These are phyloP conservation scores for Chlorella vulgaris DNA, from an alignment of 139 green algal species.

Conservation along the genomic window DNA sequence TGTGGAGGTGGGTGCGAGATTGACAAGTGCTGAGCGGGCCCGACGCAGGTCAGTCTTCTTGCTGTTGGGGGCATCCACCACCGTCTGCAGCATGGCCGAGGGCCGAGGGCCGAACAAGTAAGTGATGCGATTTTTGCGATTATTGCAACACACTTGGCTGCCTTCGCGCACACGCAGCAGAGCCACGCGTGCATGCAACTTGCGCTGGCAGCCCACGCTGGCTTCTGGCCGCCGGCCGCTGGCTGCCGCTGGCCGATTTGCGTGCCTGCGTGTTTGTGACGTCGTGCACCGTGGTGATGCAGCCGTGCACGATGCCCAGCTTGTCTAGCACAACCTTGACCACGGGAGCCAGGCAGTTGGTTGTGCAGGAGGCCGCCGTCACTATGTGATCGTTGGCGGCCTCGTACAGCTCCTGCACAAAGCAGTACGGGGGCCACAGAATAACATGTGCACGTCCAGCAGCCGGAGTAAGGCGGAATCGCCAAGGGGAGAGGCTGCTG, in stretches of 20 bases:
- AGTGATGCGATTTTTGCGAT: neutral
- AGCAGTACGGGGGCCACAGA: too few species aligned
- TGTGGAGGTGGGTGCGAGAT: conserved; percentile 86
- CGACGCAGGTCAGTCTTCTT: conserved; percentile 87
- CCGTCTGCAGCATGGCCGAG: conserved; percentile 48
- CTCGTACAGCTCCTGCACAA: conserved; percentile 68
- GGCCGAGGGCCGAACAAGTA: neutral
- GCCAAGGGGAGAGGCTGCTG: neutral
- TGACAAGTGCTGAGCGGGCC: conserved; percentile 76
- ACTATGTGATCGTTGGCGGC: conserved; percentile 74
- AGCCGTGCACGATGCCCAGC: conserved; percentile 81
- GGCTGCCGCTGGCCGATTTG: neutral
- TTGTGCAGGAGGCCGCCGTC: conserved; percentile 89
- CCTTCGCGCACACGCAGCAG: neutral
- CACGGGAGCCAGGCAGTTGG: conserved; percentile 89
- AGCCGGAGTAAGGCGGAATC: too few species aligned
- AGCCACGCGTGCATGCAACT: neutral
- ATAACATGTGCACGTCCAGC: too few species aligned
- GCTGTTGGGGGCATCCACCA: conserved; percentile 83
- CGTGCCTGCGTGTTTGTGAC: conserved; percentile 85
- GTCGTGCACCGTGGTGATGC: conserved; percentile 92
- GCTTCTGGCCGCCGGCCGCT: neutral
- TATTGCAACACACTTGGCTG: neutral
- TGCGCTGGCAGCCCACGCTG: neutral
- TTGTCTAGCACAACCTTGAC: conserved; percentile 83